Evolutionary conservation across 2,329 filamentous ascomycete genomes (phyloP).

Genomic region (Ilyonectria mors-panacis): DNA sequence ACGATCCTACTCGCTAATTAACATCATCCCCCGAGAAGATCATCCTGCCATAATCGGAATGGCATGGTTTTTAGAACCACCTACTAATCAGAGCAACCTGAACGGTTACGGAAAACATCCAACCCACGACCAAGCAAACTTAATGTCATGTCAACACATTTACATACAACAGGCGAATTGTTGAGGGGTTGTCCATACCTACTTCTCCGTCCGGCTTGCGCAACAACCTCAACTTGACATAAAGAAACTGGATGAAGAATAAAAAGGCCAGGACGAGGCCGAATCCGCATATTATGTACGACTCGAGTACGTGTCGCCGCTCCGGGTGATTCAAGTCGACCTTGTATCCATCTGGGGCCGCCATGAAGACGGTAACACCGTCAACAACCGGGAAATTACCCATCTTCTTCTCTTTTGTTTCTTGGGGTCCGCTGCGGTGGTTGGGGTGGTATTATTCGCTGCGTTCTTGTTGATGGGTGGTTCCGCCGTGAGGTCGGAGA

Average conservation of each 20-base stretch:
- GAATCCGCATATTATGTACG: slow-evolving; percentile 39
- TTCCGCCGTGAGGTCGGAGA: background rate
- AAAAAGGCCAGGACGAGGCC: slow-evolving; percentile 39
- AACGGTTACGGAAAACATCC: slow-evolving; percentile 41
- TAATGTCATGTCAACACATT: slow-evolving; percentile 5
- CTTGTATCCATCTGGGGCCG: slow-evolving; percentile 50
- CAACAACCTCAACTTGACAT: slow-evolving; percentile 43
- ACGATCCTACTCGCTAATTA: slow-evolving; percentile 29
- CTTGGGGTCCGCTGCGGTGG: background rate
- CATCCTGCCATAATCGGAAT: background rate
- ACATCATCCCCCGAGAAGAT: background rate
- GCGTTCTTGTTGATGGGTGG: background rate
- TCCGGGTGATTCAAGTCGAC: slow-evolving; percentile 53
- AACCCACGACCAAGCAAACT: slow-evolving; percentile 40
- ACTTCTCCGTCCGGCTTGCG: slow-evolving; percentile 39
- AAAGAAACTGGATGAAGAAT: slow-evolving; percentile 45
- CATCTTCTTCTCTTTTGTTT: slow-evolving; percentile 18
- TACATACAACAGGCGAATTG: background rate
- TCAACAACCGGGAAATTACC: slow-evolving; percentile 35
- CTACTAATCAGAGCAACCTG: slow-evolving; percentile 38
- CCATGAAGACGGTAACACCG: slow-evolving; percentile 38
- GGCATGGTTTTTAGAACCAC: background rate
- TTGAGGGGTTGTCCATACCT: slow-evolving; percentile 25
- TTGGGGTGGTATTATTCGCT: slow-evolving; percentile 1
- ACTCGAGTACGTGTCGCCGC: slow-evolving; percentile 37